Conservation (phyloP, 139 green algal genomes). For the Chlorella sp. region DNA sequence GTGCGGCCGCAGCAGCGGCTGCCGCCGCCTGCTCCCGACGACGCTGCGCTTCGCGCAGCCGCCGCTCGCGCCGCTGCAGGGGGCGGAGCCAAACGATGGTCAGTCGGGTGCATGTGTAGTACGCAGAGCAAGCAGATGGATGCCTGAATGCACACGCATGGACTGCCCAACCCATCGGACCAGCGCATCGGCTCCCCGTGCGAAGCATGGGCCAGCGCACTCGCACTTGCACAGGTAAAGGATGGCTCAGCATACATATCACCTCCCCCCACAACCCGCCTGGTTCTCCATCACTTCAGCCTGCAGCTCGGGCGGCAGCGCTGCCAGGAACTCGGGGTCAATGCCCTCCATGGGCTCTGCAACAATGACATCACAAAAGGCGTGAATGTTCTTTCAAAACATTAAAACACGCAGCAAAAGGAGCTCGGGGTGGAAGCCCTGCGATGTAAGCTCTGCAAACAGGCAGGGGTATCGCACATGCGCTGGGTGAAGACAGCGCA, state of each 20-base stretch:
- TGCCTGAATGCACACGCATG: no score
- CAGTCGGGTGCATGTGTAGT: background rate
- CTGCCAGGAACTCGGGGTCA: constrained; percentile 95
- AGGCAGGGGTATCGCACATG: no score
- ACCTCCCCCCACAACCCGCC: background rate
- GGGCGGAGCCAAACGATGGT: background rate
- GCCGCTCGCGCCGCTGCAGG: constrained; percentile 34
- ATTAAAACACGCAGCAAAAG: background rate
- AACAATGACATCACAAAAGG: background rate
- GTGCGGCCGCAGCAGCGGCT: constrained; percentile 16
- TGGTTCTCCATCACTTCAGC: constrained; percentile 91
- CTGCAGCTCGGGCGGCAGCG: constrained; percentile 91
- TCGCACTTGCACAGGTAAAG: background rate
- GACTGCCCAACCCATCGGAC: no score
- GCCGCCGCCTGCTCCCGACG: constrained; percentile 29
- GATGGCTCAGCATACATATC: background rate
- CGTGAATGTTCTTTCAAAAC: background rate
- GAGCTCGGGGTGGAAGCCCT: no score
- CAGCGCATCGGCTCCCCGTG: no score
- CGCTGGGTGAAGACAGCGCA: no score
- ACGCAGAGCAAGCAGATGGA: no score
- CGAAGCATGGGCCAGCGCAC: background rate
- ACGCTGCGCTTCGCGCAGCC: constrained; percentile 7
- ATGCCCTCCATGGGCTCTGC: constrained; percentile 53
- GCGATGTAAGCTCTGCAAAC: no score